Evolutionary conservation across 306 rosid species (phyloP), one percentile per base, ranked within the genome.

Genomic region (Vigna unguiculata): DNA sequence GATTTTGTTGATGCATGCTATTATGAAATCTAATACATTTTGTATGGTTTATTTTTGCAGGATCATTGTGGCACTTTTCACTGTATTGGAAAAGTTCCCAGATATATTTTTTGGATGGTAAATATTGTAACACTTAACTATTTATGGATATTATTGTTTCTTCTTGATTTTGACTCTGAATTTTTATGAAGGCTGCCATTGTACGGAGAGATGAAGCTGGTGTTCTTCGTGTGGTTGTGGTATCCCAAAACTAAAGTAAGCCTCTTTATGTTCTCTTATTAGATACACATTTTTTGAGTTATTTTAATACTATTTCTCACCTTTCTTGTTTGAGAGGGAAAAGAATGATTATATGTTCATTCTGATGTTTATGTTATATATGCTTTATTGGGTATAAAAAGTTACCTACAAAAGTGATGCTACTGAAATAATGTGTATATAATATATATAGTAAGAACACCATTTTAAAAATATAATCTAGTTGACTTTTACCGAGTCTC

Each of bases 141-240:
- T n/a, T n/a, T n/a, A n/a, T 13, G 51, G 4, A n/a, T 49, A 4
- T 19, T 52, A 21, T 30, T 16, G 3, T 53, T 68, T 13, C 12
- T 16, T 32, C 57, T 76, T 48, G 14, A 59, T 73, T 57, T 2
- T 48, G 20, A 75, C 75, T 48, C 15, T 15, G 11, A 24, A 43
- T 65, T 68, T 68, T 81, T 83, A 7, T 82, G 79, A 66, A 96
- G 99, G 99, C 14, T 92, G 64, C 99, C 99, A 32, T 47, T 96
- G 90, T 92, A 96, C 66, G 96, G 98, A 16, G 99, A 92, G 84
- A 64, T 76, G 84, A 96, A 92, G 82, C 71, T 96, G 51, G 83
- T 83, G 53, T 68, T 96, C 25, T 86, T 91, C 45, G 77, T 96
- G 77, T 96, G 89, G 75, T 83, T 96, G 67, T 96, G 99, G 99